Base-by-base conservation (phyloP, 2,329 filamentous ascomycete species). In the Neonectria punicea region DNA sequence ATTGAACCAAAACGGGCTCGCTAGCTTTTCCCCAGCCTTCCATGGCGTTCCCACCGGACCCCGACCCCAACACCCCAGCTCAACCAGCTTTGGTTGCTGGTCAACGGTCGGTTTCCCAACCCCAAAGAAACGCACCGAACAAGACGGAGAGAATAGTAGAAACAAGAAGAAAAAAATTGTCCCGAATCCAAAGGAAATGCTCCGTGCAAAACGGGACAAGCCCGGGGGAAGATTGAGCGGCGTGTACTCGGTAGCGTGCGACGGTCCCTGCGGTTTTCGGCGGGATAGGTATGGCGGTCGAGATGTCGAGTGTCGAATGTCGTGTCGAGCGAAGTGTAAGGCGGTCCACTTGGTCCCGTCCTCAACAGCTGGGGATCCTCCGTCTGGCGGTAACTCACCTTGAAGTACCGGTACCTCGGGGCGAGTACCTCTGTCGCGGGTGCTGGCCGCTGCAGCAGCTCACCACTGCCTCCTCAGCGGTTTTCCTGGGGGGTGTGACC, bases 321-420 rank as follows among this genome's bases (percentile, higher is more conserved):
- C 66, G 58, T 55, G 57, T 70, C 55, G 54, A 46, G 25, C 25
- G 25, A 25, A 6, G 61, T 41, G 53, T 66, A 69, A 64, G 20
- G 22, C 22, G 46, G 28, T 71, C 71, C 71, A 73, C 71, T 67
- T 58, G 59, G 70, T 70, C 65, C 71, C 73, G 70, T 70, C 65
- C 71, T 73, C 71, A 73, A 73, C 71, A 73, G 71, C 71, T 73
- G 65, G 70, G 58, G 65, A 55, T 51, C 55, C 59, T 61, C 47
- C 43, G 58, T 50, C 13, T 28, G n/a, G 28, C 11, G 30, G 25
- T 22, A n/a, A n/a, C 30, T 43, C 36, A 25, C 13, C 20, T 16
- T 8, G 20, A 69, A 58, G 71, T 73, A 73, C 71, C 54, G 47
- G 71, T 73, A 73, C 71, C 50, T 67, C 16, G 44, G 20, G 44